Evolutionary conservation across 2,329 filamentous ascomycete species (phyloP).

Genomic region (Metarhizium brunneum): DNA sequence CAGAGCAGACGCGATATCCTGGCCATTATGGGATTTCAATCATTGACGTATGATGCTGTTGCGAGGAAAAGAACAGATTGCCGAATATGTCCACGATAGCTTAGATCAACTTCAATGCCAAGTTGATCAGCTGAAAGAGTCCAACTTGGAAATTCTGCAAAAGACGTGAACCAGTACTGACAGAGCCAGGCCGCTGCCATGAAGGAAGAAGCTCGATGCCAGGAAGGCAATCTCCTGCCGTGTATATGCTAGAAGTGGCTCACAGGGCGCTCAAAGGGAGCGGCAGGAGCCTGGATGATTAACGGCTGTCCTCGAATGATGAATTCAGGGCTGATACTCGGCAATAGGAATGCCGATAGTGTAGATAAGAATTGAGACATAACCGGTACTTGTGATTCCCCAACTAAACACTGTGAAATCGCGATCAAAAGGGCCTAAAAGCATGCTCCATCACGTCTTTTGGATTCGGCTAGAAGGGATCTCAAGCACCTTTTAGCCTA

Average conservation of each 20-base stretch:
- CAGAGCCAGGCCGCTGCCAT: background rate
- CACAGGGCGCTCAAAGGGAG: slow-evolving; percentile 91
- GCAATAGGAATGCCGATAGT: slow-evolving; percentile 92
- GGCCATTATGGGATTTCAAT: background rate
- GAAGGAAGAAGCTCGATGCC: slow-evolving; percentile 19
- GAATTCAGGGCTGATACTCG: slow-evolving; percentile 82
- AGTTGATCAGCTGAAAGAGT: background rate
- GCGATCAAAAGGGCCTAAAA: slow-evolving; percentile 83
- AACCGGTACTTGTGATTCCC: slow-evolving; percentile 93
- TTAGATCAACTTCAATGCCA: background rate
- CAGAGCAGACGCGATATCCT: background rate
- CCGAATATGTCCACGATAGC: background rate
- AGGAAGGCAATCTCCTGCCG: slow-evolving; percentile 81
- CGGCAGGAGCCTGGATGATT: slow-evolving; percentile 95
- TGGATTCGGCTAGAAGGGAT: slow-evolving; percentile 93
- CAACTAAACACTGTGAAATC: slow-evolving; percentile 55
- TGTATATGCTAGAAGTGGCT: slow-evolving; percentile 97
- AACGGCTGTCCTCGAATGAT: slow-evolving; percentile 89
- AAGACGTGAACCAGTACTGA: background rate
- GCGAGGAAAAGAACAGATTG: background rate
- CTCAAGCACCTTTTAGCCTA: slow-evolving; percentile 89
- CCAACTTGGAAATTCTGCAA: background rate
- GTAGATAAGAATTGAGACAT: slow-evolving; percentile 83
- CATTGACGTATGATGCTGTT: background rate
- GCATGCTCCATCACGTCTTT: slow-evolving; percentile 94